phyloP scores from a whole-genome alignment of 2,329 filamentous ascomycete species.

The Myriosclerotinia duriaeana region DNA sequence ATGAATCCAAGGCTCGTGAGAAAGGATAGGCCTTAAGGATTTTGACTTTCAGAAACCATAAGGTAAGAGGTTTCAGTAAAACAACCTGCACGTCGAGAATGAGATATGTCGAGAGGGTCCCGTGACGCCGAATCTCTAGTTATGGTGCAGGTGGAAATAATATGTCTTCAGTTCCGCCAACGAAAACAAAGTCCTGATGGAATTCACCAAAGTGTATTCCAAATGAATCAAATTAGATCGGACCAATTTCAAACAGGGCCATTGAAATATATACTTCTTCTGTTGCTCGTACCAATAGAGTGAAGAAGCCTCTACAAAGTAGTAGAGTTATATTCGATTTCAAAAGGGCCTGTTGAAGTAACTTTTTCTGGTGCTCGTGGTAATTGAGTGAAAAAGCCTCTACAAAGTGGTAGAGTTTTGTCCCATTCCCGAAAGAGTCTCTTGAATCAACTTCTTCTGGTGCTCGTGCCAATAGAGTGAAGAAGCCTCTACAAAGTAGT shows the following conservation, averaged over 20 bases:
- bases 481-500: neutral
- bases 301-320: neutral
- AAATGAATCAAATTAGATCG: neutral
- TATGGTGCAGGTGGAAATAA: neutral
- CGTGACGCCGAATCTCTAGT: neutral
- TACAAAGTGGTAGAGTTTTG: neutral
- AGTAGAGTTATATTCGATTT: neutral
- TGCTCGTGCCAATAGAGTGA: constrained; percentile 6
- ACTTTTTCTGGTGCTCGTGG: neutral
- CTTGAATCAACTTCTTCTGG: neutral
- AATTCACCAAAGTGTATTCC: neutral
- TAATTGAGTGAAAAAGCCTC: neutral
- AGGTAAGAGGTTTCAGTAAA: neutral
- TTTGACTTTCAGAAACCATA: neutral
- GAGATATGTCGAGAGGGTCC: neutral
- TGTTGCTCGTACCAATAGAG: constrained; percentile 1
- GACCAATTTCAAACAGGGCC: neutral
- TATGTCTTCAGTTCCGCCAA: neutral
- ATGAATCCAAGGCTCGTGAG: neutral
- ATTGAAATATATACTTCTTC: neutral
- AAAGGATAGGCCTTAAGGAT: neutral
- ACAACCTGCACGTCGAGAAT: neutral
- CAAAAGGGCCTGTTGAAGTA: neutral
- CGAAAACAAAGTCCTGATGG: neutral
- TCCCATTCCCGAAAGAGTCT: neutral